phyloP scores from a whole-genome alignment of 2,329 filamentous ascomycete species.

The Aspergillus phoenicis region DNA sequence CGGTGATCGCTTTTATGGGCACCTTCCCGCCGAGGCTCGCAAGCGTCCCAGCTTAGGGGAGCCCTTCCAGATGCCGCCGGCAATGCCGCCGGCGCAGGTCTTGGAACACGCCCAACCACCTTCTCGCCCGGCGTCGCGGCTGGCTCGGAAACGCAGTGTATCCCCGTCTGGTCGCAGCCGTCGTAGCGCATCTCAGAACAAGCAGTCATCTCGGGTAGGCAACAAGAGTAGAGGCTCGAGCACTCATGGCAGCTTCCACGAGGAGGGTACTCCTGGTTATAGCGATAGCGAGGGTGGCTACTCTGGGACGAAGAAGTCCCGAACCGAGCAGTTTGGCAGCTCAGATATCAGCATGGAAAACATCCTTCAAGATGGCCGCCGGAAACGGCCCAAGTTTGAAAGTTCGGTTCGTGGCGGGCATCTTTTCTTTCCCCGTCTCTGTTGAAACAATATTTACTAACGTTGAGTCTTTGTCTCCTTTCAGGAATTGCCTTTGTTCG shows the following conservation, averaged over 20 bases:
- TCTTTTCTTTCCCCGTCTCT: constrained; percentile 24
- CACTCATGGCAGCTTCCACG: constrained; percentile 60
- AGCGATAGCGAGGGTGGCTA: constrained; percentile 85
- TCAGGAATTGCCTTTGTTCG: constrained; percentile 93
- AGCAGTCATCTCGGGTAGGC: constrained; percentile 66
- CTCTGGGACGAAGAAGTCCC: constrained; percentile 70
- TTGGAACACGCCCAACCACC: constrained; percentile 63
- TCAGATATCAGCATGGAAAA: constrained; percentile 98
- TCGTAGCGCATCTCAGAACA: constrained; percentile 78
- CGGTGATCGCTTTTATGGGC: constrained; percentile 48
- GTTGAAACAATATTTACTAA: constrained; percentile 11
- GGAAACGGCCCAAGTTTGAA: constrained; percentile 92
- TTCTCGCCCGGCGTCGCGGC: constrained; percentile 69
- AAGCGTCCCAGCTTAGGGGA: constrained; percentile 63
- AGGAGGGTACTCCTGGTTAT: constrained; percentile 74
- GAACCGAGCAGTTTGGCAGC: constrained; percentile 82
- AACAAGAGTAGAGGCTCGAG: constrained; percentile 69
- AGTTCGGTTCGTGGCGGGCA: constrained; percentile 77
- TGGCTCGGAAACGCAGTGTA: constrained; percentile 74
- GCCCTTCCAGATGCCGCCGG: constrained; percentile 65
- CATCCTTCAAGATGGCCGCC: constrained; percentile 93
- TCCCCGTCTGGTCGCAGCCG: constrained; percentile 73
- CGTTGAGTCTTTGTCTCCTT: constrained; percentile 17
- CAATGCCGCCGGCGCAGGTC: constrained; percentile 51
- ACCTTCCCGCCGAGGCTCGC: constrained; percentile 55